These are phyloP conservation scores for Candida sp. DNA, from an alignment of 1,139 yeast genomes.

Conservation along the genomic window DNA sequence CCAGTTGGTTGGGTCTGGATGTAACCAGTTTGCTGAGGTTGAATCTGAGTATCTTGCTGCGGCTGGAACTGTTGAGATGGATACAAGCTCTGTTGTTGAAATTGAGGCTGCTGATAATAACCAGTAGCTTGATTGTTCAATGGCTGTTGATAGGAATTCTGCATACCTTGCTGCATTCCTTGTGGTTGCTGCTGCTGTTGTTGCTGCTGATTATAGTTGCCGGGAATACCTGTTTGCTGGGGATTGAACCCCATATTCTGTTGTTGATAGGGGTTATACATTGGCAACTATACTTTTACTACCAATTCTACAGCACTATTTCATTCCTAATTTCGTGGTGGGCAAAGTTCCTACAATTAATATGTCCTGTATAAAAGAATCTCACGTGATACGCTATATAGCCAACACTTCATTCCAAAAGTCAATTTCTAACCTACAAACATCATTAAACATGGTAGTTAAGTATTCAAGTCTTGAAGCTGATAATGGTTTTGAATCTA, in stretches of 20 bases:
- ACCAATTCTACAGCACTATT: not conserved
- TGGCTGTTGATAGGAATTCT: slow-evolving; percentile 9
- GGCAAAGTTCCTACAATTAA: not conserved
- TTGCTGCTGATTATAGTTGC: slow-evolving; percentile 13
- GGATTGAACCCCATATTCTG: slow-evolving; percentile 27
- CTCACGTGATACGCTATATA: slow-evolving; percentile 1
- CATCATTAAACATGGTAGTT: slow-evolving; percentile 56
- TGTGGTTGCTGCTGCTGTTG: slow-evolving; percentile 15
- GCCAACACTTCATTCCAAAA: slow-evolving; percentile 58
- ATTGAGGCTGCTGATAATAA: slow-evolving; percentile 16
- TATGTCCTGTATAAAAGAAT: too few relatives aligned
- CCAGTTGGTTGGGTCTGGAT: slow-evolving; percentile 39
- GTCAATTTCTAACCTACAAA: slow-evolving; percentile 53
- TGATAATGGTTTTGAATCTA: slow-evolving; percentile 24
- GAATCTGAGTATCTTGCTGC: slow-evolving; percentile 12
- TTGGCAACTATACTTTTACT: slow-evolving; percentile 8
- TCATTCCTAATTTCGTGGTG: not conserved
- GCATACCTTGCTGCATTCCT: slow-evolving; percentile 15
- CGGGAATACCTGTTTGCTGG: slow-evolving; percentile 24
- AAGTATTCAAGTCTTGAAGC: slow-evolving; percentile 45
- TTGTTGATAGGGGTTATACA: slow-evolving; percentile 45
- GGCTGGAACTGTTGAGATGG: slow-evolving; percentile 1
- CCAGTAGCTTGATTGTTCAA: slow-evolving; percentile 15
- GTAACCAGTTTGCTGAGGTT: slow-evolving; percentile 30
- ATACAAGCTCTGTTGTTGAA: slow-evolving; percentile 22